These are phyloP conservation scores for Emmonsia crescens DNA, from an alignment of 2,329 filamentous ascomycete genomes.

Conservation along the genomic window DNA sequence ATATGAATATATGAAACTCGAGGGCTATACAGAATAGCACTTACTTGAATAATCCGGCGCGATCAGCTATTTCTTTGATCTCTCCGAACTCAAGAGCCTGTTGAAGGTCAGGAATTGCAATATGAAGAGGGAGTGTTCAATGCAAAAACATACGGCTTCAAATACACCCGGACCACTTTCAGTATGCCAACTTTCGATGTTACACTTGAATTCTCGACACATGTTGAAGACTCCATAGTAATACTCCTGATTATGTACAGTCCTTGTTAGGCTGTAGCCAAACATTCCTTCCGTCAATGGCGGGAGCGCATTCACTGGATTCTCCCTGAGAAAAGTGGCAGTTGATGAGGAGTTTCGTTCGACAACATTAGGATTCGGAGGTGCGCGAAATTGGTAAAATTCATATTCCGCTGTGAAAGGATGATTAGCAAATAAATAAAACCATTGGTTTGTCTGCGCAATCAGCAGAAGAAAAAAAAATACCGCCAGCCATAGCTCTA, in stretches of 20 bases:
- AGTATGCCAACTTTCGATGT: conserved; percentile 91
- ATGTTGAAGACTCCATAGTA: conserved; percentile 80
- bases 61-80: conserved; percentile 81
- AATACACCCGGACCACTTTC: conserved; percentile 91
- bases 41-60: conserved; percentile 80
- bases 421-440: conserved; percentile 17
- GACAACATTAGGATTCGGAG: conserved; percentile 38
- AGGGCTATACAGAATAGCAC: conserved; percentile 13
- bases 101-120: not conserved
- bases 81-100: conserved; percentile 78
- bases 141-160: conserved; percentile 55
- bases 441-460: not conserved
- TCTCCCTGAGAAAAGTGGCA: conserved; percentile 61
- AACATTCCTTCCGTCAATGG: conserved; percentile 90
- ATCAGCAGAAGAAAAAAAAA: conserved; percentile 7
- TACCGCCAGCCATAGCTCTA: conserved; percentile 81
- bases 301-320: conserved; percentile 62
- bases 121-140: not conserved
- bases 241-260: conserved; percentile 83
- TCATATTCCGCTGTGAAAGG: conserved; percentile 70
- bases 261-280: conserved; percentile 78
- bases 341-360: conserved; percentile 57
- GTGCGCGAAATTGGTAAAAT: conserved; percentile 80
- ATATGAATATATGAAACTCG: not conserved
- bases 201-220: conserved; percentile 65